Evolutionary conservation across 108 stramenopile species (phyloP), one percentile per base, ranked within the genome.

Genomic region (Skeletonema marinoi): DNA sequence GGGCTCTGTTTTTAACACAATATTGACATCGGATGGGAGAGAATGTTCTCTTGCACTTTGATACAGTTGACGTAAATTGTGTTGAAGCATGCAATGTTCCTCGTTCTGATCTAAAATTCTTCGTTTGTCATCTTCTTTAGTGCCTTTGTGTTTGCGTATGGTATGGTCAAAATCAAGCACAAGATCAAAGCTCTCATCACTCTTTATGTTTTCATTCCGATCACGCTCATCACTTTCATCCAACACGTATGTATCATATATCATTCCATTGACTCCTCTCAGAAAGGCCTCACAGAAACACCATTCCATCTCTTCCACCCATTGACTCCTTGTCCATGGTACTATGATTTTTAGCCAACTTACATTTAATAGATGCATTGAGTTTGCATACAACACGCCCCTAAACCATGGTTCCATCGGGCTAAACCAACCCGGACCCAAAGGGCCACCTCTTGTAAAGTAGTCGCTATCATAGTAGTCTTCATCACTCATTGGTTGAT

Each of bases 321-420:
- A 80, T 17, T 51, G 51, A 0, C 17, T 33, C 33, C 78, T 67
- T 31, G 61, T 69, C 78, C 78, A 80, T 0, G 78, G 78, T 54
- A 80, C 17, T 10, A 65, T 35, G 13, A 80, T 48, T 12, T 21
- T 2, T 29, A 60, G 66, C 72, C 61, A 73, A 3, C 72, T 36
- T 36, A 69, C 29, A 19, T 66, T 71, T 30, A 73, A 50, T 1
- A 80, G 35, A 41, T 70, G 35, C 68, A 80, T 80, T 46, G 78
- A 80, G 9, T 21, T 61, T 4, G 51, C 72, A 46, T 56, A 69
- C 21, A 73, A 13, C 11, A 60, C 32, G 4, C 29, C 59, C 2
- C 78, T 71, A 38, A 80, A 73, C 78, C 78, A 80, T 42, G 72
- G 46, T 21, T 73, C 72, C 78, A 73, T 73, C 1, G 78, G 78